Evolutionary conservation across 2,329 filamentous ascomycete species (phyloP), one percentile per base, ranked within the genome.

Genomic region (Ophiostoma tasmaniense): DNA sequence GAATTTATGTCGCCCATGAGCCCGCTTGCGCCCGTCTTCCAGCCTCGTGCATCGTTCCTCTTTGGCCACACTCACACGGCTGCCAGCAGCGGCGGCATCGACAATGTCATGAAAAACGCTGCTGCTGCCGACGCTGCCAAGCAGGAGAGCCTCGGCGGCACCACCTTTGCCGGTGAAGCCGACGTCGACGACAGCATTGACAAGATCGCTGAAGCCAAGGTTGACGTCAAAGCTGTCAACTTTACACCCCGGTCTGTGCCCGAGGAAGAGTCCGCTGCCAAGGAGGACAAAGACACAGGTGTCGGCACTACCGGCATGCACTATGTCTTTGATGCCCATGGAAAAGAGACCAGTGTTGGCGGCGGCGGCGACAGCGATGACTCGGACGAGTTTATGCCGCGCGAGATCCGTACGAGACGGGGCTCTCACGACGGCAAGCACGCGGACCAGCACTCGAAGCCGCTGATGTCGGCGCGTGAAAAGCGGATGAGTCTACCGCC

Each of bases 401-500:
- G 22, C 6, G 65, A 35, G 25, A 33, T 50, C 42, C 50, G 62
- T 14, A 35, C 13, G 5, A 64, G 69, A 22, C 52, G 69, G 11
- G 42, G 64, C 14, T 69, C 66, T 22, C 66, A 67, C 55, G 42
- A 64, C 37, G 17, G 64, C 1, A 33, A 45, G 20, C 55, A 39
- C 42, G 28, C 20, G 14, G n/a, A 45, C 2, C 35, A 45, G 13
- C 20, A 42, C 35, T 5, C 37, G 3, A 35, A 42, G 64, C 37
- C 64, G 2, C 64, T 45, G 61, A 52, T 42, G 3, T 42, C 30
- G 22, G n/a, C 10, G 33, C 67, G 55, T n/a, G 68, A 65, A 5
- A 76, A 75, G 68, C 74, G 76, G 28, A 75, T 75, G 75, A 78
- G 78, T 62, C 69, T 79, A 71, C 77, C 77, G n/a, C 70, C 73